Percentiles rank a stretch among this genome's conserved stretches.
Conservation (phyloP, 805 yeast species). For the Yamadazyma sp. region DNA sequence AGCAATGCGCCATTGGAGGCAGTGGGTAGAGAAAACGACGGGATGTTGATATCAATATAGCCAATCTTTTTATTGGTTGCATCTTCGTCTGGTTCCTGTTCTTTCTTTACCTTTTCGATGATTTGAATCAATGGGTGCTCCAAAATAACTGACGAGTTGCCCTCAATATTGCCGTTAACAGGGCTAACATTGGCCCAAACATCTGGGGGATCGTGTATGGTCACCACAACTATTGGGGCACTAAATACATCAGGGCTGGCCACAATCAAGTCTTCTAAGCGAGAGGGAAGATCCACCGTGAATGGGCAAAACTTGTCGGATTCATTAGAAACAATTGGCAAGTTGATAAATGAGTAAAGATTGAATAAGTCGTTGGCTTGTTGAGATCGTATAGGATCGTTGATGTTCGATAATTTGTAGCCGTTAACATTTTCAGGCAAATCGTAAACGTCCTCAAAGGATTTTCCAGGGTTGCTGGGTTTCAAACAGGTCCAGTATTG, state of each 20-base stretch:
- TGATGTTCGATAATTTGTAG: conserved; percentile 49
- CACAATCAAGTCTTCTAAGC: conserved; percentile 61
- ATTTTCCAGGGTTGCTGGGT: conserved; percentile 55
- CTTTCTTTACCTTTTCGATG: conserved; percentile 55
- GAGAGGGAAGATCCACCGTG: conserved; percentile 45
- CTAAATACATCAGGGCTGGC: conserved; percentile 71
- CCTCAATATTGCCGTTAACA: conserved; percentile 71
- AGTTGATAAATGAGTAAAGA: conserved; percentile 56
- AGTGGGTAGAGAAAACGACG: conserved; percentile 48
- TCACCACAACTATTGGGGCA: conserved; percentile 60
- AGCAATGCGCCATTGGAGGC: conserved; percentile 27
- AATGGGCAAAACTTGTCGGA: conserved; percentile 24
- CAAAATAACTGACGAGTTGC: conserved; percentile 68
- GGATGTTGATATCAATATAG: conserved; percentile 79
- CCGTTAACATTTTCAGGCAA: conserved; percentile 24
- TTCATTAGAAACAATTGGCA: conserved; percentile 55
- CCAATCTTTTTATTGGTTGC: conserved; percentile 47
- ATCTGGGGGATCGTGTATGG: conserved; percentile 90
- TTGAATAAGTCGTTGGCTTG: conserved; percentile 61
- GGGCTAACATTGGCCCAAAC: conserved; percentile 88
- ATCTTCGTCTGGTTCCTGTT: conserved; percentile 18
- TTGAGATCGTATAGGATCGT: conserved; percentile 72
- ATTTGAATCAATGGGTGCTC: conserved; percentile 67
- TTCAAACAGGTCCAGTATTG: conserved; percentile 83
- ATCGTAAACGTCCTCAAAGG: conserved; percentile 42